Evolutionary conservation across 129 eudicot genomes (phyloP).

Genomic region (Deinandra increscens): DNA sequence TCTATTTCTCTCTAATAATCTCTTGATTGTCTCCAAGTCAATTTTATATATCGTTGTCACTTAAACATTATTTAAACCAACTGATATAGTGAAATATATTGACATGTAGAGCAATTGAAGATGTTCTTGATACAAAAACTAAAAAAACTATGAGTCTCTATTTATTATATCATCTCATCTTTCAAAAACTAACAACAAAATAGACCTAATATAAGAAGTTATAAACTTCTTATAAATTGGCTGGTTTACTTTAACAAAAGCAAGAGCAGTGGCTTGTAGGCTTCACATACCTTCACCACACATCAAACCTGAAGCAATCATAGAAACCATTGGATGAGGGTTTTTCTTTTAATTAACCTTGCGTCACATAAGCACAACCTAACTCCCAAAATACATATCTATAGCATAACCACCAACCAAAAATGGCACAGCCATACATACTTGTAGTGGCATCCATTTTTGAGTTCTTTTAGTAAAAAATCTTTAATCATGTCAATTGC

Average conservation of each 20-base stretch:
- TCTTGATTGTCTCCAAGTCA: too few relatives aligned
- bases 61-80: not conserved
- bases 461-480: slow-evolving; percentile 38
- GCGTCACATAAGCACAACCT: slow-evolving; percentile 53
- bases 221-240: slow-evolving; percentile 65
- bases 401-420: slow-evolving; percentile 67
- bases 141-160: slow-evolving; percentile 3
- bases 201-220: slow-evolving; percentile 26
- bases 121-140: not conserved
- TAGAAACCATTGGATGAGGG: slow-evolving; percentile 39
- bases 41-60: too few relatives aligned
- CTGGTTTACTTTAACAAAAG: slow-evolving; percentile 60
- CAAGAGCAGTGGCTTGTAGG: slow-evolving; percentile 73
- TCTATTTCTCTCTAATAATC: too few relatives aligned
- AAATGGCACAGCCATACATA: slow-evolving; percentile 86
- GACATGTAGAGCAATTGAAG: not conserved
- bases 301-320: slow-evolving; percentile 69
- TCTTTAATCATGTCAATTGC: slow-evolving; percentile 9
- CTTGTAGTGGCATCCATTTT: slow-evolving; percentile 57
- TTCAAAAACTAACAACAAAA: slow-evolving; percentile 30
- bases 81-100: not conserved
- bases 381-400: slow-evolving; percentile 72
- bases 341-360: slow-evolving; percentile 37
- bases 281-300: slow-evolving; percentile 89
- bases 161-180: slow-evolving; percentile 25